These are phyloP conservation scores for Phylloporus arenicola DNA, from an alignment of 768 basidiomycete genomes.

Conservation along the genomic window DNA sequence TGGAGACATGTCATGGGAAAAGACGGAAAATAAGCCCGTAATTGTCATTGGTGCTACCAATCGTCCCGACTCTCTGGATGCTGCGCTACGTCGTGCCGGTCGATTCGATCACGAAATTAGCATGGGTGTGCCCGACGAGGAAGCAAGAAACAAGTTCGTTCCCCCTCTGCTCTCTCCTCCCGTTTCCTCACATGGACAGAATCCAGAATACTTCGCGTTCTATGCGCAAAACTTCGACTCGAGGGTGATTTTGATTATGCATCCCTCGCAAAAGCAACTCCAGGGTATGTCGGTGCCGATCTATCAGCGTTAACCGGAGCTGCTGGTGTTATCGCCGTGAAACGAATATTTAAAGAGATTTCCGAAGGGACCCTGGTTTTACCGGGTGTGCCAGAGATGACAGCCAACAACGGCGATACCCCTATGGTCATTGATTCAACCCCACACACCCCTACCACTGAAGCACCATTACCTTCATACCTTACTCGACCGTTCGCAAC, in stretches of 20 bases:
- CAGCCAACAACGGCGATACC: slow-evolving; percentile 20
- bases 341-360: slow-evolving; percentile 84
- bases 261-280: slow-evolving; percentile 85
- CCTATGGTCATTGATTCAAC: slow-evolving; percentile 37
- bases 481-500: slow-evolving; percentile 31
- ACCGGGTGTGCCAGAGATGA: slow-evolving; percentile 33
- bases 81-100: slow-evolving; percentile 88
- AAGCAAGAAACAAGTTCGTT: slow-evolving; percentile 80
- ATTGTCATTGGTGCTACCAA: slow-evolving; percentile 97
- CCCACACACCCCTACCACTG: slow-evolving; percentile 13
- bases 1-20: slow-evolving; percentile 96
- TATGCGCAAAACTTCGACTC: slow-evolving; percentile 78
- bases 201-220: slow-evolving; percentile 76
- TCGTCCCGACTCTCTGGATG: slow-evolving; percentile 89
- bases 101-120: slow-evolving; percentile 97
- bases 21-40: slow-evolving; percentile 86
- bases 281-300: slow-evolving; percentile 97
- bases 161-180: too few species aligned
- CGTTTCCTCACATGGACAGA: background rate
- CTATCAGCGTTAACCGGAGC: slow-evolving; percentile 85
- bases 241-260: slow-evolving; percentile 86
- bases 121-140: slow-evolving; percentile 94
- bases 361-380: slow-evolving; percentile 61
- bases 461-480: slow-evolving; percentile 12
- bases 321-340: slow-evolving; percentile 93